Conservation (phyloP, 2,329 filamentous ascomycete species). For the Curvularia lunata region DNA sequence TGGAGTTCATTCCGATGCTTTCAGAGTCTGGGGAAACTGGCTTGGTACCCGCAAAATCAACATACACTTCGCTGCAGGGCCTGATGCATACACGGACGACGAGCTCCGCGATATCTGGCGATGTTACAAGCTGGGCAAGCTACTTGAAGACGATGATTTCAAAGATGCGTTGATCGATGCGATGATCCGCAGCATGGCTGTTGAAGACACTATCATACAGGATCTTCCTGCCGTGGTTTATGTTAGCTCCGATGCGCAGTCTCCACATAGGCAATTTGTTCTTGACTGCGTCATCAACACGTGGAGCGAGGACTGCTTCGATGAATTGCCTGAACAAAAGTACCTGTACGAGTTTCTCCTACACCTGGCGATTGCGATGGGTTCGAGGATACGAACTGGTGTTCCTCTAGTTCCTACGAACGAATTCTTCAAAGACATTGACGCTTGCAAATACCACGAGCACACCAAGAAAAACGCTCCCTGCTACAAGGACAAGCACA, state of each 20-base stretch:
- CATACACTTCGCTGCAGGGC: background rate
- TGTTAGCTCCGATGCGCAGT: background rate
- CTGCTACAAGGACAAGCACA: background rate
- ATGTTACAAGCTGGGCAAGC: background rate
- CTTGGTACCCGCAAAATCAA: background rate
- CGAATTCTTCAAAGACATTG: background rate
- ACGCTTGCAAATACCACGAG: background rate
- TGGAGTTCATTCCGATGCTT: background rate
- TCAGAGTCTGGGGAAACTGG: background rate
- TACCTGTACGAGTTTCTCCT: background rate
- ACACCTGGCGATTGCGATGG: background rate
- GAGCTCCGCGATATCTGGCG: background rate
- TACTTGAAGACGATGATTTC: background rate
- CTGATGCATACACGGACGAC: accelerated
- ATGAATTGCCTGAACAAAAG: background rate
- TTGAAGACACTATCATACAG: no score
- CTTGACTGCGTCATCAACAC: background rate
- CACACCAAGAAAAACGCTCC: background rate
- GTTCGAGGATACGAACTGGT: background rate
- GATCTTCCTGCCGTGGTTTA: background rate
- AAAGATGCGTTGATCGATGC: background rate
- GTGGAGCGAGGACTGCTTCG: background rate
- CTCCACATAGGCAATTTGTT: background rate
- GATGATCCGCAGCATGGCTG: background rate
- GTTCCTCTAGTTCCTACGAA: no score